phyloP scores from a whole-genome alignment of 2,329 filamentous ascomycete genomes.

The Beauveria sp. region DNA sequence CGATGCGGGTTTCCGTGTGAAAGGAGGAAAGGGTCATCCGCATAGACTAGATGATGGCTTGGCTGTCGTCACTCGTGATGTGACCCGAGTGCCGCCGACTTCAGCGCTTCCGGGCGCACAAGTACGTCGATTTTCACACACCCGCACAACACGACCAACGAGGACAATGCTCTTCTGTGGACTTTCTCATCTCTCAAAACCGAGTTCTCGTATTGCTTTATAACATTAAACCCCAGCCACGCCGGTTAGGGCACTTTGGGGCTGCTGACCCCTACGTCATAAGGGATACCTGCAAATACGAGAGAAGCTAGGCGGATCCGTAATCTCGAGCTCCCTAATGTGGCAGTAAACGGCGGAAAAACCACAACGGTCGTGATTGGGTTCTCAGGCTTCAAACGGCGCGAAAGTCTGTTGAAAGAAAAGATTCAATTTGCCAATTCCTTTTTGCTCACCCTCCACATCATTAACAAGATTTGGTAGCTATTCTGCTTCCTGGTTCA shows the following conservation, averaged over 20 bases:
- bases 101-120: not conserved
- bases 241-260: not conserved
- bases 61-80: not conserved
- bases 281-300: not conserved
- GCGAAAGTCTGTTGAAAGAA: too few relatives aligned
- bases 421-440: not conserved
- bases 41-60: not conserved
- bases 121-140: not conserved
- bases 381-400: not conserved
- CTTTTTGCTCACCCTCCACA: not conserved
- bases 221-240: not conserved
- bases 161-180: not conserved
- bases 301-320: not conserved
- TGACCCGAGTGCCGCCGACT: not conserved
- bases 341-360: not conserved
- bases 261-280: not conserved
- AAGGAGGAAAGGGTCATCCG: not conserved
- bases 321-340: not conserved
- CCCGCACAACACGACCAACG: not conserved
- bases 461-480: not conserved
- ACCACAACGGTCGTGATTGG: not conserved
- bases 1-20: too few relatives aligned
- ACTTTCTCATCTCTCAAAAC: too few relatives aligned
- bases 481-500: not conserved
- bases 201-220: not conserved